A percentile compares a stretch with the other conserved stretches of the same genome.
Conservation (phyloP, 2,329 filamentous ascomycete genomes). For the Sclerotinia glacialis region DNA sequence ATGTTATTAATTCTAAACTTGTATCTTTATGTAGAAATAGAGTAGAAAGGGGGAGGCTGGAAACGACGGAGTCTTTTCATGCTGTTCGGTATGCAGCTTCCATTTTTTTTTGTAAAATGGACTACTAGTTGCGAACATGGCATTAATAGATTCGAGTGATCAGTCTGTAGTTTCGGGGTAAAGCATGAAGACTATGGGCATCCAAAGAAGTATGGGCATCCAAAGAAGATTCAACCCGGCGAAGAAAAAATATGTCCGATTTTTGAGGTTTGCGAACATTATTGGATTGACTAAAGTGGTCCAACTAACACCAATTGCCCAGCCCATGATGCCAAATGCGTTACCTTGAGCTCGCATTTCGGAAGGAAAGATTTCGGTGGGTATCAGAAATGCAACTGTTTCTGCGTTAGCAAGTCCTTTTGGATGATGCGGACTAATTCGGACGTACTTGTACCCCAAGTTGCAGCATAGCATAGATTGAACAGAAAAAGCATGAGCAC, state of each 20-base stretch:
- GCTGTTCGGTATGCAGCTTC: constrained; percentile 22
- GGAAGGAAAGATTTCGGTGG: constrained; percentile 54
- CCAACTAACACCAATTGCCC: constrained; percentile 57
- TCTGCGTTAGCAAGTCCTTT: background rate
- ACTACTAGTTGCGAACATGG: constrained; percentile 48
- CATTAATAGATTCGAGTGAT: constrained; percentile 52
- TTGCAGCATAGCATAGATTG: constrained; percentile 51
- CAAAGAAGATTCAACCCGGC: constrained; percentile 51
- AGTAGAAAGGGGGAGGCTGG: background rate
- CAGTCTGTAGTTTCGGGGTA: constrained; percentile 46
- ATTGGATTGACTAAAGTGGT: constrained; percentile 53
- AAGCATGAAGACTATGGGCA: constrained; percentile 50
- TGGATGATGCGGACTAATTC: background rate
- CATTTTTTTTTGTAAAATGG: constrained; percentile 40
- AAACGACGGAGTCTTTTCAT: background rate
- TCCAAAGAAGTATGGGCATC: too few relatives aligned
- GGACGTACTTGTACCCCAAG: constrained; percentile 43
- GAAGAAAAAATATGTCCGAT: constrained; percentile 52
- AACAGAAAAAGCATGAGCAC: constrained; percentile 53
- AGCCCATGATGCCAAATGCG: constrained; percentile 57
- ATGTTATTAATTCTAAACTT: too few relatives aligned
- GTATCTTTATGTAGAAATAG: too few relatives aligned
- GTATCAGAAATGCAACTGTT: constrained; percentile 49
- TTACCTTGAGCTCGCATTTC: constrained; percentile 58
- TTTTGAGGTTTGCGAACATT: constrained; percentile 49